Conservation (phyloP, 106 monocot species). For the Alisma plantagoaquatica region DNA sequence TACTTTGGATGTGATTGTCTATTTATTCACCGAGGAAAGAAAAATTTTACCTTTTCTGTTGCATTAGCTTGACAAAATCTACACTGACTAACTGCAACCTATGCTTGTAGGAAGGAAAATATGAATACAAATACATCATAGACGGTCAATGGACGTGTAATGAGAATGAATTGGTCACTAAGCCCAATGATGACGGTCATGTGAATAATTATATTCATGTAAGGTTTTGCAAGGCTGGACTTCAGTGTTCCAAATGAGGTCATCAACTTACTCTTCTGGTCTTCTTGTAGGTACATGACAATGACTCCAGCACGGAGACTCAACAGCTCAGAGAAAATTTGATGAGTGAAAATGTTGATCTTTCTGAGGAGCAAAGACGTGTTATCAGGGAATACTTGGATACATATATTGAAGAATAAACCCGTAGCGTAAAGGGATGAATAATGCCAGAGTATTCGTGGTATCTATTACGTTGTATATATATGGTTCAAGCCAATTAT, state of each 20-base stretch:
- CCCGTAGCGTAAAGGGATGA: too few relatives aligned
- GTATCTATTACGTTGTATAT: too few relatives aligned
- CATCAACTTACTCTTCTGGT: not conserved
- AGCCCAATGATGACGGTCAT: slow-evolving; percentile 58
- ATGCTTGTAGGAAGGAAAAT: slow-evolving; percentile 71
- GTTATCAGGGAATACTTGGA: slow-evolving; percentile 54
- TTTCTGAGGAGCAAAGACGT: slow-evolving; percentile 41
- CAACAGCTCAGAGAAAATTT: slow-evolving; percentile 33
- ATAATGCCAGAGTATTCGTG: too few relatives aligned
- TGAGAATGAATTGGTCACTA: slow-evolving; percentile 42
- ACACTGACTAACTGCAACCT: too few relatives aligned
- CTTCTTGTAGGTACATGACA: slow-evolving; percentile 34
- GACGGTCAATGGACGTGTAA: slow-evolving; percentile 80
- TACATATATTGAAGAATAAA: too few relatives aligned
- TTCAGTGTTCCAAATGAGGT: too few relatives aligned
- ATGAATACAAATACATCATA: slow-evolving; percentile 94
- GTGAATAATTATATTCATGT: slow-evolving; percentile 85
- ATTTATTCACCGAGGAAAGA: too few relatives aligned
- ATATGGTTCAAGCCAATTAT: too few relatives aligned
- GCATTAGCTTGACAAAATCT: too few relatives aligned
- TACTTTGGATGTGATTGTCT: too few relatives aligned
- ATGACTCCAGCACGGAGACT: slow-evolving; percentile 13
- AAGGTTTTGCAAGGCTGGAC: not conserved
- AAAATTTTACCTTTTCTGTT: too few relatives aligned
- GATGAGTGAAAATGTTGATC: slow-evolving; percentile 36